Base-by-base conservation (phyloP, 2,329 filamentous ascomycete species). In the Aschersonia sp. region DNA sequence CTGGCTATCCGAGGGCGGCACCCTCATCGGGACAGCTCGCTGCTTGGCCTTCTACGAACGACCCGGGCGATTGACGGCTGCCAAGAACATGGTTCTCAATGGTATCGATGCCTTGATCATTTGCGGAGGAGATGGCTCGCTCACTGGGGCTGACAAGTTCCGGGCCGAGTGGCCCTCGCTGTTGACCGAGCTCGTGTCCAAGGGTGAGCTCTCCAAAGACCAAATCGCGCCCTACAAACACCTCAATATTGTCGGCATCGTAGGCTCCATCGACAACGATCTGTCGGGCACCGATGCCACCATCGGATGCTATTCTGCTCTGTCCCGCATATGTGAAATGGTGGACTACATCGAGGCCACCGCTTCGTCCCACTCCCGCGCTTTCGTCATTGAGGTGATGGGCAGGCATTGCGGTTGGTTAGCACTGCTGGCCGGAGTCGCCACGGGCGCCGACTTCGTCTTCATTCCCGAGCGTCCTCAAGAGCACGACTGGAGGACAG, bases 301-400 rank as follows among this genome's bases (percentile, higher is more conserved):
- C 32, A 96, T 98, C 62, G 92, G 92, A 48, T 94, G 87, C 64
- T 97, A 95, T 70, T 95, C 89, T 43, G 92, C 92, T 30, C 77
- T 98, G 48, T 81, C 85, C 45, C 82, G 91, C 51, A 95, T 98
- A 57, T 97, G 91, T 68, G 85, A 96, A 63, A 87, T 91, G 61
- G 87, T 98, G 50, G 92, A 98, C 69, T 91, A 89, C 61, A 94
- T 98, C 57, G 91, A 98, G 66, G 89, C 91, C 28, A 97, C 92
- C 0, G 91, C 91, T 47, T 84, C 82, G 40, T 96, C 89, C 31
- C 92, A 98, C 66, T 94, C 94, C 54, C 78, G 92, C 57, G 92
- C 92, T 40, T 98, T 98, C 65, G 89, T 98, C 49, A 85, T 98
- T 52, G 92, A 96, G 65, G 92, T 98, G 59, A 98, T 98, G 92